Evolutionary conservation across 2,329 filamentous ascomycete genomes (phyloP), one percentile per base, ranked within the genome.

Genomic region (Didymella exigua): DNA sequence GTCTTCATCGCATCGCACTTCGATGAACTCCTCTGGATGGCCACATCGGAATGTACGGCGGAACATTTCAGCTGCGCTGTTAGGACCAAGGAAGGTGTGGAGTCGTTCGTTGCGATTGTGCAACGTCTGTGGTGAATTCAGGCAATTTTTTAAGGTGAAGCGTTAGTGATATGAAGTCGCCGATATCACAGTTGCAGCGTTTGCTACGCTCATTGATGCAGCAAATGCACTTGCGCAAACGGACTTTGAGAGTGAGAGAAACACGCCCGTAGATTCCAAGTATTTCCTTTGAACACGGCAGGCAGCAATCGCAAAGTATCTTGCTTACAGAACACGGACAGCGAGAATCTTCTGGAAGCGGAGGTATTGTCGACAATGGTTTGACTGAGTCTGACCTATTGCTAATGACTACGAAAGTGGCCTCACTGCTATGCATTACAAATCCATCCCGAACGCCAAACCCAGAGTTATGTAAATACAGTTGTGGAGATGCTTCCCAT

Each of bases 1-100:
- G n/a, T 31, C 18, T 10, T 47, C 37, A 4, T 23, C 5, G 9
- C 13, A 10, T 5, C 16, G 38, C 10, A 26, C n/a, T 18, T 42
- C 34, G n/a, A 67, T 56, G 16, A 49, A 60, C 16, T 67, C 65
- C 8, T 60, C 56, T 13, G 55, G 44, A 27, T 67, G 62, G 9
- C 59, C 57, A 31, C 65, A 67, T 16, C 43, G 47, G 19, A 63
- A 65, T 5, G 42, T 31, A 21, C 63, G 61, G 27, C 48, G 55
- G 21, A 63, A 58, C 19, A 60, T 53, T 11, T 63, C 36, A 9
- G 21, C 23, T 29, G 19, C 18, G 19, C 33, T 5, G 10, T 2
- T 4, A 4, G 14, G n/a, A 18, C 9, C 5, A 10, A n/a, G 3
- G 37, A 21, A 31, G 14, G n/a, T 26, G 18, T 3, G n/a, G 19